Evolutionary conservation across 192 early-diverging fungal genomes (phyloP).

Genomic region (Coemansia sp.): DNA sequence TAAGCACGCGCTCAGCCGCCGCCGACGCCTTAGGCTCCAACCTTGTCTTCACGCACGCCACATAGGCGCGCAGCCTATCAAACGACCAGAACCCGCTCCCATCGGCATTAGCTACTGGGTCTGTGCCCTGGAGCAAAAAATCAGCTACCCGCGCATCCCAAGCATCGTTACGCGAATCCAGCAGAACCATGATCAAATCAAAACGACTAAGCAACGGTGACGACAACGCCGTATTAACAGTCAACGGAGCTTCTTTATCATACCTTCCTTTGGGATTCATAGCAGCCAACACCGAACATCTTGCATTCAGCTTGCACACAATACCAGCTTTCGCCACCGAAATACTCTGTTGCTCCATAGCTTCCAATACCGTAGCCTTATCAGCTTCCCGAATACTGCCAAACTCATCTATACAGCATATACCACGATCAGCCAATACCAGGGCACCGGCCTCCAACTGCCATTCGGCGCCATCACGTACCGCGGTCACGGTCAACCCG

Average conservation of each 20-base stretch:
- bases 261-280: constrained; percentile 78
- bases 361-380: constrained; percentile 74
- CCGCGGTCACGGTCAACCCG: constrained; percentile 74
- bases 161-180: constrained; percentile 62
- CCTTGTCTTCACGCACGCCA: constrained; percentile 59
- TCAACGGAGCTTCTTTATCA: constrained; percentile 59
- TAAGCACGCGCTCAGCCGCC: constrained; percentile 64
- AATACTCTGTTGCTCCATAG: constrained; percentile 86
- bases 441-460: constrained; percentile 79
- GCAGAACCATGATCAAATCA: constrained; percentile 69
- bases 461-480: constrained; percentile 75
- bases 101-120: constrained; percentile 10
- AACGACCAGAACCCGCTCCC: constrained; percentile 54
- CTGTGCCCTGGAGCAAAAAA: constrained; percentile 34
- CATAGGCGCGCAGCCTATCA: constrained; percentile 68
- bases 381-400: constrained; percentile 72
- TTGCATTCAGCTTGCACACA: constrained; percentile 75
- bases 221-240: constrained; percentile 68
- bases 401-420: constrained; percentile 87
- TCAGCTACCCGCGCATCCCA: constrained; percentile 68
- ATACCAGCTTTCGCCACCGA: constrained; percentile 77
- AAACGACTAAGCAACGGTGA: constrained; percentile 72
- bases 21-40: constrained; percentile 61
- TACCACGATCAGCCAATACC: constrained; percentile 73
- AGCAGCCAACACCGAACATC: constrained; percentile 78